These are phyloP conservation scores for Hygrocybe coccinea DNA, from an alignment of 768 basidiomycete species.

Conservation along the genomic window DNA sequence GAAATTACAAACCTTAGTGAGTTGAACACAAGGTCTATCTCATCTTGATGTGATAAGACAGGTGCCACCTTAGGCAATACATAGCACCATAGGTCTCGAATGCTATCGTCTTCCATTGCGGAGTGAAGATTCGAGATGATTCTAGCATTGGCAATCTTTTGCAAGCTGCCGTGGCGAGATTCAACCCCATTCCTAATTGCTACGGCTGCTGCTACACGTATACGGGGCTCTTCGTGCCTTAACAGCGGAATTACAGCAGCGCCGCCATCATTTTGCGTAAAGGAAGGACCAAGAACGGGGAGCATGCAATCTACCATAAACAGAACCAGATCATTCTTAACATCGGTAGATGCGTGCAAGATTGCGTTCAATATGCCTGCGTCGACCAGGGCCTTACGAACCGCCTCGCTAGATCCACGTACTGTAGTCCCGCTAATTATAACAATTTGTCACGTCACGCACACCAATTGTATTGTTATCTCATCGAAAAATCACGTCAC, in stretches of 20 bases:
- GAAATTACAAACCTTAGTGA: slow-evolving; percentile 12
- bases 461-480: too few relatives aligned
- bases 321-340: slow-evolving; percentile 10
- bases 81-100: slow-evolving; percentile 17
- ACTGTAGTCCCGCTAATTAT: too few relatives aligned
- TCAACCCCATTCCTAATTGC: slow-evolving; percentile 16
- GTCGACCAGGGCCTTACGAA: slow-evolving; percentile 15
- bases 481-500: too few relatives aligned
- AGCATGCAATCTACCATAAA: slow-evolving; percentile 13
- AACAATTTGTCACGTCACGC: too few relatives aligned
- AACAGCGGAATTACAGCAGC: slow-evolving; percentile 13
- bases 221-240: slow-evolving; percentile 12
- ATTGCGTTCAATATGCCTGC: slow-evolving; percentile 13
- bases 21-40: slow-evolving; percentile 15
- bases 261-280: slow-evolving; percentile 14
- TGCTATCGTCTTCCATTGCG: slow-evolving; percentile 10
- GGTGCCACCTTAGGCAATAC: slow-evolving; percentile 16
- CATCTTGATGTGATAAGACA: slow-evolving; percentile 12
- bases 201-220: slow-evolving; percentile 12
- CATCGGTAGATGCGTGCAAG: slow-evolving; percentile 5
- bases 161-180: slow-evolving; percentile 16
- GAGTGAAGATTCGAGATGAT: slow-evolving; percentile 13
- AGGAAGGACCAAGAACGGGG: slow-evolving; percentile 16
- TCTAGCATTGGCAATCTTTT: slow-evolving; percentile 13
- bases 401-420: slow-evolving; percentile 11